Evolutionary conservation across 345 rosid genomes (phyloP).

Genomic region (Erucastrum elatum): DNA sequence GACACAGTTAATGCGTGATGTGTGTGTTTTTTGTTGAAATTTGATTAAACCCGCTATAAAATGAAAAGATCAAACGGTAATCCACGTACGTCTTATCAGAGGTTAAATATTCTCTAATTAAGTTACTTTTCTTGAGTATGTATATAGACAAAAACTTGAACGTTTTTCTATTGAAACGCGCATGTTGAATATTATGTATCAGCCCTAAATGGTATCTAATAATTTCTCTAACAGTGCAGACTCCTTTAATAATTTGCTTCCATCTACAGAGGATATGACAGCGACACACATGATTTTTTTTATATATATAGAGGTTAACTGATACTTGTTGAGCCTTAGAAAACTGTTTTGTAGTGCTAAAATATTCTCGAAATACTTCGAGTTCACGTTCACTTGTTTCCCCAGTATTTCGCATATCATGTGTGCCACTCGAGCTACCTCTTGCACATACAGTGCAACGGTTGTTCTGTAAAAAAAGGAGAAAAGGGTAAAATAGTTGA

Average conservation of each 20-base stretch:
- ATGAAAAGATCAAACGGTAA: not conserved
- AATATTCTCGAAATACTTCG: constrained; percentile 50
- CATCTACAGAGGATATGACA: constrained; percentile 23
- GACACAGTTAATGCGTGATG: not conserved
- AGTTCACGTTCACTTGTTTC: constrained; percentile 42
- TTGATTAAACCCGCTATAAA: not conserved
- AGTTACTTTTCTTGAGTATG: not conserved
- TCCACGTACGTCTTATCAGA: not conserved
- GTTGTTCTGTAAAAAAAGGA: constrained; percentile 40
- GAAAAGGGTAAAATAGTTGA: not conserved
- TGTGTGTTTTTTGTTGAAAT: not conserved
- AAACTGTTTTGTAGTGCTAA: constrained; percentile 43
- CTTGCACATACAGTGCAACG: constrained; percentile 41
- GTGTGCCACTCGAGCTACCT: constrained; percentile 46
- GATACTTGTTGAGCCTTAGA: constrained; percentile 74
- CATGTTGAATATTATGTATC: constrained; percentile 15
- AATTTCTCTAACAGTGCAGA: constrained; percentile 6
- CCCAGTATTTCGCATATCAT: constrained; percentile 49
- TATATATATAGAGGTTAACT: constrained; percentile 31
- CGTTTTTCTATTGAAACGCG: not conserved
- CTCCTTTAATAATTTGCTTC: constrained; percentile 31
- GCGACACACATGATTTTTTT: constrained; percentile 8
- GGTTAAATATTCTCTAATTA: not conserved
- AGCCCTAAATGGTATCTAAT: constrained; percentile 15
- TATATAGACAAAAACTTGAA: not conserved